Conservation (phyloP, 345 rosid species). For the Anastatica hierochuntica region DNA sequence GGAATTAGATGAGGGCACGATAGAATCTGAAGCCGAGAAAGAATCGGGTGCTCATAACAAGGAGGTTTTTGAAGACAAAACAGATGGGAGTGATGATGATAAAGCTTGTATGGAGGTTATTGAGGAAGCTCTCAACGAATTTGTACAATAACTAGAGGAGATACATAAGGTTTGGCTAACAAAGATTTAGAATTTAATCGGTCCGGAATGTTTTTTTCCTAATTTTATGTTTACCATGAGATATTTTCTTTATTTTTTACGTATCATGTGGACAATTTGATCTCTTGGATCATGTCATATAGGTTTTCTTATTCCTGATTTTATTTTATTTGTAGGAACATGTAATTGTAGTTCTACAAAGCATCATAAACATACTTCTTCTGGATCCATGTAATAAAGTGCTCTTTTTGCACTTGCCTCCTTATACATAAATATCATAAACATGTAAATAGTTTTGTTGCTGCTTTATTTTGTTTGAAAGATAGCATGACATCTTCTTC, state of each 20-base stretch:
- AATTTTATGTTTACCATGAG: no score
- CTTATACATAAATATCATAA: constrained; percentile 92
- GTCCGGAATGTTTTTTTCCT: no score
- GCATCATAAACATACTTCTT: no score
- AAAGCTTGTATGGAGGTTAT: constrained; percentile 59
- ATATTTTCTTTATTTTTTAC: no score
- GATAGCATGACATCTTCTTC: background rate
- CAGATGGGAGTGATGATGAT: constrained; percentile 60
- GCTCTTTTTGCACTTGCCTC: constrained; percentile 98
- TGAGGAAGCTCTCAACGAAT: constrained; percentile 75
- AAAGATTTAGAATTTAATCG: no score
- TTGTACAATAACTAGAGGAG: constrained; percentile 65
- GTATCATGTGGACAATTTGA: no score
- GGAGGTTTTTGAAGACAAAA: constrained; percentile 61
- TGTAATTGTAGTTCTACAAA: no score
- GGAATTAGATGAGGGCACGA: constrained; percentile 46
- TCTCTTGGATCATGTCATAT: no score
- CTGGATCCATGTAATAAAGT: no score
- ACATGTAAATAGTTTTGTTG: constrained; percentile 56
- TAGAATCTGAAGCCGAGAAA: constrained; percentile 85
- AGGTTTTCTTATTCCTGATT: no score
- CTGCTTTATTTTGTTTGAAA: background rate
- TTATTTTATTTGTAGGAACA: no score
- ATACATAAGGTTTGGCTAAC: constrained; percentile 69
- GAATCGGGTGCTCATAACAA: constrained; percentile 60